Percentiles rank a stretch among this genome's conserved stretches.
Conservation (phyloP, 495 filamentous ascomycete genomes). For the Trichoderma reesei region DNA sequence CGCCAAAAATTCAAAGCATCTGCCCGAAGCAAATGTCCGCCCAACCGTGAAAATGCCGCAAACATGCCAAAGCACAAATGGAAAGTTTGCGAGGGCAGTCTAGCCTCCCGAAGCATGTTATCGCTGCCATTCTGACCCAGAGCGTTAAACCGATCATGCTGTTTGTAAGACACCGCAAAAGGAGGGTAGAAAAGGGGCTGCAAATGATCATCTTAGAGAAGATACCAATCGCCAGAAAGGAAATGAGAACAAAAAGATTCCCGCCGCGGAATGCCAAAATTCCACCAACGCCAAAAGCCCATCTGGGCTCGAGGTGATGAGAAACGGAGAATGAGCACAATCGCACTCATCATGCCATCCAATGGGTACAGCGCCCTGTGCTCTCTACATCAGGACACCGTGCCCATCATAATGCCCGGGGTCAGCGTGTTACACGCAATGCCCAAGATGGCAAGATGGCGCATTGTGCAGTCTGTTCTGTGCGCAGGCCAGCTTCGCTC, state of each 20-base stretch:
- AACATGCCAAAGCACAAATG: background rate
- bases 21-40: background rate
- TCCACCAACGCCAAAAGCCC: background rate
- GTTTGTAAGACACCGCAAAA: no score
- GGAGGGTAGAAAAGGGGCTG: no score
- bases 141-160: no score
- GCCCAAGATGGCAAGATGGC: no score
- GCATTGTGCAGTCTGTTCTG: background rate
- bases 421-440: background rate
- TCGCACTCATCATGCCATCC: background rate
- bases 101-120: no score
- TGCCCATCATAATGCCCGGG: background rate
- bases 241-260: no score
- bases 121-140: no score
- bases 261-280: no score
- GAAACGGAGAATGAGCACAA: background rate
- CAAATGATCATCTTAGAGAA: no score
- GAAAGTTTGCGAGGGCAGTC: no score
- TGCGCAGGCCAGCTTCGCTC: background rate
- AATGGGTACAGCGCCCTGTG: background rate
- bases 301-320: background rate
- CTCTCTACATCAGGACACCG: background rate
- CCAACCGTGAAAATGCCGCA: background rate
- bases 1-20: background rate
- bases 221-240: no score